Conservation (phyloP, 495 filamentous ascomycete genomes). For the Staphylotrichum longicolle region DNA sequence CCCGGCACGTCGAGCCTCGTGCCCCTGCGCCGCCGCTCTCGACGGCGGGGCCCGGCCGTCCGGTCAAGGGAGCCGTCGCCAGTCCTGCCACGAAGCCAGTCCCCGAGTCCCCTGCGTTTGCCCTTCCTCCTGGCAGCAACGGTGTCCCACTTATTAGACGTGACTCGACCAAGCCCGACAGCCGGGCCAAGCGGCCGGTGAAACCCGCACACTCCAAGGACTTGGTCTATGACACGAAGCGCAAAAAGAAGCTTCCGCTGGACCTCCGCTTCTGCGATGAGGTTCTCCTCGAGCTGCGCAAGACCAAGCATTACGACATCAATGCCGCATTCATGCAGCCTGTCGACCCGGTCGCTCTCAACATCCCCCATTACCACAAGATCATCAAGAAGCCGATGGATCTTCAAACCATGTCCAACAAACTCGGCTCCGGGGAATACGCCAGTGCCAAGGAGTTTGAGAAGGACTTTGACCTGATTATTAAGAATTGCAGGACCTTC, state of each 20-base stretch:
- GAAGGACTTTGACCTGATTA: slow-evolving; percentile 73
- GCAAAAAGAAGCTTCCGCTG: slow-evolving; percentile 87
- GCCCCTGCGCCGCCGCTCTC: slow-evolving; percentile 45
- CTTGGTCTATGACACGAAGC: slow-evolving; percentile 74
- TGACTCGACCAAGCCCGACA: slow-evolving; percentile 71
- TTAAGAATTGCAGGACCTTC: slow-evolving; percentile 88
- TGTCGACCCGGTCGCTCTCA: slow-evolving; percentile 90
- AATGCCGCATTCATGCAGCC: slow-evolving; percentile 72
- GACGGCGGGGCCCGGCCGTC: slow-evolving; percentile 38
- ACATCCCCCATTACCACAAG: slow-evolving; percentile 90
- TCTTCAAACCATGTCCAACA: slow-evolving; percentile 69
- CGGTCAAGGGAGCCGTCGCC: slow-evolving; percentile 28
- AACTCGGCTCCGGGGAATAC: slow-evolving; percentile 79
- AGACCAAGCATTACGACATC: slow-evolving; percentile 62
- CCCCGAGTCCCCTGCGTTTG: slow-evolving; percentile 63
- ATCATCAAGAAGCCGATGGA: slow-evolving; percentile 98
- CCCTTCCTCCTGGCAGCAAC: slow-evolving; percentile 64
- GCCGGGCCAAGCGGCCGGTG: slow-evolving; percentile 88
- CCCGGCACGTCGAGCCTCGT: slow-evolving; percentile 45
- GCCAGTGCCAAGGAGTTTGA: slow-evolving; percentile 82
- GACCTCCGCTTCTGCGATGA: slow-evolving; percentile 89
- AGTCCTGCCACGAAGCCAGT: slow-evolving; percentile 36
- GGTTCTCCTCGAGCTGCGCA: slow-evolving; percentile 73
- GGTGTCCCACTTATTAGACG: slow-evolving; percentile 91
- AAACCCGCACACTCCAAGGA: slow-evolving; percentile 87